Evolutionary conservation across 768 basidiomycete genomes (phyloP).

Genomic region (Russula lepida): DNA sequence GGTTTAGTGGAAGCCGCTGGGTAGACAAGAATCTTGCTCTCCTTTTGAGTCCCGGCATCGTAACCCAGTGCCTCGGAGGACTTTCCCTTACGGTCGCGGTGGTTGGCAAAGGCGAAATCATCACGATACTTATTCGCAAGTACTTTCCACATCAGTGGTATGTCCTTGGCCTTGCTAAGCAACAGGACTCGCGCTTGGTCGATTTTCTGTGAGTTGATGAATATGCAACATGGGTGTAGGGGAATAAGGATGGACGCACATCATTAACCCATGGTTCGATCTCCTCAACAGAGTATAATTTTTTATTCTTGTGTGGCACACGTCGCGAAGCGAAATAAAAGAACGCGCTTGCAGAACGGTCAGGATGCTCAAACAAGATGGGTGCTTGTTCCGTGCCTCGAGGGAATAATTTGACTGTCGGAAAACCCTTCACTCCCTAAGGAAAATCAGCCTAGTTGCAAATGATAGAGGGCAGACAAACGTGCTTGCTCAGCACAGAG

Average conservation of each 20-base stretch:
- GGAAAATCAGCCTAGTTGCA: neutral
- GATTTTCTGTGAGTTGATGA: slow-evolving; percentile 26
- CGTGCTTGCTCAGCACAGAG: slow-evolving; percentile 72
- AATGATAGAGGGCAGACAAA: neutral
- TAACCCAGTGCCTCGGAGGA: slow-evolving; percentile 52
- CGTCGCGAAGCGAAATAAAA: slow-evolving; percentile 69
- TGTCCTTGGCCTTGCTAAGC: slow-evolving; percentile 65
- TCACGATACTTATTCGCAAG: slow-evolving; percentile 65
- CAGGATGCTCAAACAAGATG: slow-evolving; percentile 55
- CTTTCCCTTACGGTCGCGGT: slow-evolving; percentile 58
- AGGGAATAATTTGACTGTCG: slow-evolving; percentile 88
- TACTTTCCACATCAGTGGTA: slow-evolving; percentile 74
- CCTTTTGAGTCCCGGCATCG: slow-evolving; percentile 40
- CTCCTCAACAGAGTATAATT: slow-evolving; percentile 47
- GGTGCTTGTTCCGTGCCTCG: slow-evolving; percentile 56
- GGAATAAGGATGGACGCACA: slow-evolving; percentile 34
- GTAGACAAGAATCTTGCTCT: slow-evolving; percentile 66
- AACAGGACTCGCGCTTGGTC: slow-evolving; percentile 53
- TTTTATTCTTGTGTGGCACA: slow-evolving; percentile 63
- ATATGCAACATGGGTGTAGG: neutral
- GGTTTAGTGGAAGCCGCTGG: slow-evolving; percentile 48
- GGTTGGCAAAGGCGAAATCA: slow-evolving; percentile 51
- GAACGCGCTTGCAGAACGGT: slow-evolving; percentile 64
- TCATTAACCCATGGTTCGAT: slow-evolving; percentile 59
- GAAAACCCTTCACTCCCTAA: slow-evolving; percentile 81